These are phyloP conservation scores for Inga laurina DNA, from an alignment of 306 rosid genomes.

Conservation along the genomic window DNA sequence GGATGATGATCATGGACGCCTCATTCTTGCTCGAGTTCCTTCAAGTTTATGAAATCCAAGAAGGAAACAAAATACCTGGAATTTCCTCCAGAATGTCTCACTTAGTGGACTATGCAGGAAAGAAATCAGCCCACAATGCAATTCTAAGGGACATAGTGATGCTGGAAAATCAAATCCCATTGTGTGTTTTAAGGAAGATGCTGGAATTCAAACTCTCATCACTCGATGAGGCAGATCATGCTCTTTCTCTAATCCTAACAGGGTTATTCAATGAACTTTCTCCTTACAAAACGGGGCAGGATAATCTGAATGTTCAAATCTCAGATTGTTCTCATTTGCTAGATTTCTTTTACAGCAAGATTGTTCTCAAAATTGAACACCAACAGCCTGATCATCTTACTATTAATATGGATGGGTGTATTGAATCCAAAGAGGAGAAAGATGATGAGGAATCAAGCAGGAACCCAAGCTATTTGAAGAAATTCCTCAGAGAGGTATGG, in stretches of 20 bases:
- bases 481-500: slow-evolving; percentile 31
- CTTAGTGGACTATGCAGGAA: slow-evolving; percentile 46
- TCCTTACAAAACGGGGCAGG: slow-evolving; percentile 42
- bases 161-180: slow-evolving; percentile 64
- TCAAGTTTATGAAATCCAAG: slow-evolving; percentile 37
- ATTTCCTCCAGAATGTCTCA: slow-evolving; percentile 54
- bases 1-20: slow-evolving; percentile 63
- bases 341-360: slow-evolving; percentile 48
- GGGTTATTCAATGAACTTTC: slow-evolving; percentile 48
- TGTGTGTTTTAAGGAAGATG: slow-evolving; percentile 47
- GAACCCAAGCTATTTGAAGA: slow-evolving; percentile 22
- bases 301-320: slow-evolving; percentile 27
- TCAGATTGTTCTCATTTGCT: slow-evolving; percentile 53
- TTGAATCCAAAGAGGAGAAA: slow-evolving; percentile 12
- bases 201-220: slow-evolving; percentile 39
- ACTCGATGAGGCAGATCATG: slow-evolving; percentile 35
- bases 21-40: slow-evolving; percentile 58
- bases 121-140: slow-evolving; percentile 49
- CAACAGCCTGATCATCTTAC: slow-evolving; percentile 13
- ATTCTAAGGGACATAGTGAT: slow-evolving; percentile 54
- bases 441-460: background rate
- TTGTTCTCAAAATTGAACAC: slow-evolving; percentile 34
- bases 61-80: slow-evolving; percentile 28
- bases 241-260: slow-evolving; percentile 45
- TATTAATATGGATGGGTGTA: background rate